Evolutionary conservation across 768 basidiomycete species (phyloP).

Genomic region (Sarcomyxa edulis): DNA sequence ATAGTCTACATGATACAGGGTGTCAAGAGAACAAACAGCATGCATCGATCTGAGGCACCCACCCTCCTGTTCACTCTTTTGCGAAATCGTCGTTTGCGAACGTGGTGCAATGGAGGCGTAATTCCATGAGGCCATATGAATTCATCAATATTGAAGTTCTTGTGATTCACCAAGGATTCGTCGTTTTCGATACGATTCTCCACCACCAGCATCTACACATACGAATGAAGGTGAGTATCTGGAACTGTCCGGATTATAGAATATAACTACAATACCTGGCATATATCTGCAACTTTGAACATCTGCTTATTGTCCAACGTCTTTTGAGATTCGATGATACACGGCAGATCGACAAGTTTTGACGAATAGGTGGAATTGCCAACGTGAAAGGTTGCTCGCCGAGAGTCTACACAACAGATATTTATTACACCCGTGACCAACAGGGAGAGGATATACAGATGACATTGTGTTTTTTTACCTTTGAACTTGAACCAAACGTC

Average conservation of each 20-base stretch:
- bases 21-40: neutral
- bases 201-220: constrained; percentile 82
- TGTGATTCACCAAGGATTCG: constrained; percentile 53
- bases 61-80: constrained; percentile 84
- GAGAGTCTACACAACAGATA: constrained; percentile 57
- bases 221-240: constrained; percentile 12
- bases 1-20: constrained; percentile 56
- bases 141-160: constrained; percentile 85
- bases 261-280: constrained; percentile 58
- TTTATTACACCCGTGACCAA: constrained; percentile 6
- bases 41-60: too few species aligned
- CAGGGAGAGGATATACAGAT: neutral
- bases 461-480: constrained; percentile 39
- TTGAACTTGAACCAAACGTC: constrained; percentile 99
- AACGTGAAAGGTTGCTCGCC: constrained; percentile 86
- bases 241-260: too few species aligned
- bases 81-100: constrained; percentile 87
- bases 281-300: constrained; percentile 99
- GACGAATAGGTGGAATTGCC: constrained; percentile 77
- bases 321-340: constrained; percentile 92
- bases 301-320: constrained; percentile 94
- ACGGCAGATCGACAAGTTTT: constrained; percentile 94
- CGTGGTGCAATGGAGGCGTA: constrained; percentile 88
- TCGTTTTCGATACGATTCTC: constrained; percentile 71
- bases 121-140: constrained; percentile 98